Base-by-base conservation (phyloP, 805 yeast species). In the Nakazawaea laoshanensis region DNA sequence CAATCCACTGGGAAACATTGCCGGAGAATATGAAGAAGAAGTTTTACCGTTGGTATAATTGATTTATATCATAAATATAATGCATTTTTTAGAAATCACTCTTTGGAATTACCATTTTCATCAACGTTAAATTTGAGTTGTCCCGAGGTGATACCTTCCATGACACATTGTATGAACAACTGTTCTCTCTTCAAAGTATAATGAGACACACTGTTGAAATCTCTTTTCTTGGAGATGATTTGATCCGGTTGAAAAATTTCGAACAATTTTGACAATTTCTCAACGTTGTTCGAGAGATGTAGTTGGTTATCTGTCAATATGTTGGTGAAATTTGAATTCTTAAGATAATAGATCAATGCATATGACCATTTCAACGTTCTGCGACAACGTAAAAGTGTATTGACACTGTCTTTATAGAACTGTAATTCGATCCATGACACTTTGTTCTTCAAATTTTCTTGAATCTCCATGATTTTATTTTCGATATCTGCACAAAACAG, bases 321-420 rank as follows among this genome's bases (percentile, higher is more conserved):
- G 23, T 66, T 63, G 7, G 78, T 70, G 36, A 68, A 67, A 37
- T 75, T 65, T 19, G 59, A 52, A 11, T 36, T 30, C 24, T 63
- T 66, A 21, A 86, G 60, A 50, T 77, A 84, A 48, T 59, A 89
- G 9, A 85, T 77, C 44, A 86, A 70, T 2, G 85, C 87, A 55
- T 84, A 88, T 0, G 96, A 75, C 96, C 97, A 92, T 60, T 86
- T 83, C 33, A 92, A 61, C 2, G 85, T 73, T 27, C 75, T 73
- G 38, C 97, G 64, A 6, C 94, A 83, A 37, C 66, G 67, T 19
- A 77, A 61, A 36, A 89, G 56, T 2, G 70, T 67, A 29, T 67
- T 65, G 25, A 83, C 76, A 24, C 89, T 75, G 33, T 83, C 89
- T 7, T 78, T 70, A 32, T 88, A 65, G 48, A 82, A 89, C 46